Percentiles rank a stretch among this genome's conserved stretches.
Evolutionary conservation across 2,329 filamentous ascomycete species (phyloP).

Genomic region (Ophiostoma novo-ulmi): DNA sequence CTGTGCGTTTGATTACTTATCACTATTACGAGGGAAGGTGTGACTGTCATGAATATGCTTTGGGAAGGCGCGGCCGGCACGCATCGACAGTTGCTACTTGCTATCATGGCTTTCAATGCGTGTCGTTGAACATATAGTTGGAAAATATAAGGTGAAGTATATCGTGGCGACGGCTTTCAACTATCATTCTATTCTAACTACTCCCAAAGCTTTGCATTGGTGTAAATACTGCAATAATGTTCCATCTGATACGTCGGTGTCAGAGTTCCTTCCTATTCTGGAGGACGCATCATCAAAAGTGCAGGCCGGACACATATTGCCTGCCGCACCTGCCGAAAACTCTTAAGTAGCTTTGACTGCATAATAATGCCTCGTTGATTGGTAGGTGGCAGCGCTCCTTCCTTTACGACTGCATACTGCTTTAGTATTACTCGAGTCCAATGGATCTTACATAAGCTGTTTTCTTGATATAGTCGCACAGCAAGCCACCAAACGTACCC

Average conservation of each 20-base stretch:
- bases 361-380: background rate
- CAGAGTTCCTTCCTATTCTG: constrained; percentile 1
- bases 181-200: too few relatives aligned
- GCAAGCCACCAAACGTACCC: background rate
- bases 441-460: background rate
- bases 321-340: constrained; percentile 8
- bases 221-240: background rate
- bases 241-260: background rate
- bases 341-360: too few relatives aligned
- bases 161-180: background rate
- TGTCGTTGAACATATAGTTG: background rate
- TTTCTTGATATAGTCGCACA: background rate
- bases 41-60: background rate
- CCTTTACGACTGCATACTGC: too few relatives aligned
- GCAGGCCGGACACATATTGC: background rate
- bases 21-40: background rate
- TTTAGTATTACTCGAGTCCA: background rate
- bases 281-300: background rate
- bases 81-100: background rate
- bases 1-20: background rate
- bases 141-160: background rate
- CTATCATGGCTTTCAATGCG: background rate
- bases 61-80: background rate
- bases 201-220: background rate
- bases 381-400: background rate